Conservation (phyloP, 2,329 filamentous ascomycete genomes). For the Sclerotiophoma versabilis region DNA sequence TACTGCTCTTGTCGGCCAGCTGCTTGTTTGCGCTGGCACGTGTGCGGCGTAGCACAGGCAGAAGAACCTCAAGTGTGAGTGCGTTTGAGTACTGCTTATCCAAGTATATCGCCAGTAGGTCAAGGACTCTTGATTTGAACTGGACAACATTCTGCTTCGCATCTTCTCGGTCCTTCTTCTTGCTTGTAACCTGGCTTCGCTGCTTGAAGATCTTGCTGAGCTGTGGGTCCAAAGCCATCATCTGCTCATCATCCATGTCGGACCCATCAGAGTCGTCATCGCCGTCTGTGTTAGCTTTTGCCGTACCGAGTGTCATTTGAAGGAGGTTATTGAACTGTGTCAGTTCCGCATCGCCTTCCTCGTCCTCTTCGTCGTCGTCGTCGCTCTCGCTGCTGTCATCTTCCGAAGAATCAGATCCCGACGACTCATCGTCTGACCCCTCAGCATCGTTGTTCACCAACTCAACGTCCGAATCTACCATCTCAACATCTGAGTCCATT, state of each 20-base stretch:
- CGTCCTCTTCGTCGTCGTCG: constrained; percentile 48
- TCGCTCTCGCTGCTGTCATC: constrained; percentile 33
- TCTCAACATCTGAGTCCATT: constrained; percentile 55
- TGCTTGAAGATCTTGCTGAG: constrained; percentile 86
- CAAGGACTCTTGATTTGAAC: constrained; percentile 93
- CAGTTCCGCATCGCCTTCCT: constrained; percentile 61
- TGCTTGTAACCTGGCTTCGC: constrained; percentile 67
- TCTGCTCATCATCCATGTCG: constrained; percentile 95
- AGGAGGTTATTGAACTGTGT: constrained; percentile 77
- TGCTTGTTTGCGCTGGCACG: constrained; percentile 79
- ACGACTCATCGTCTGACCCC: constrained; percentile 33
- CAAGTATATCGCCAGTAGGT: constrained; percentile 84
- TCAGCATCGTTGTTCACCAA: constrained; percentile 36
- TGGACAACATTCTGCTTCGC: constrained; percentile 89
- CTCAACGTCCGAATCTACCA: constrained; percentile 43
- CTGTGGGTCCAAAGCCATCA: constrained; percentile 86
- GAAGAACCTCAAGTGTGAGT: constrained; percentile 71
- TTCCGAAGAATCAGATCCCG: constrained; percentile 24
- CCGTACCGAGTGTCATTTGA: constrained; percentile 76
- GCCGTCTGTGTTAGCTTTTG: constrained; percentile 61
- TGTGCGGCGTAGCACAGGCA: constrained; percentile 78
- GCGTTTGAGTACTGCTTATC: constrained; percentile 76
- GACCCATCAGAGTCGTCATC: constrained; percentile 68
- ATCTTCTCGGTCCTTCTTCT: constrained; percentile 85
- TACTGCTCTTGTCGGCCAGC: constrained; percentile 74